These are phyloP conservation scores for Neurospora africana DNA, from an alignment of 495 filamentous ascomycete species.

Conservation along the genomic window DNA sequence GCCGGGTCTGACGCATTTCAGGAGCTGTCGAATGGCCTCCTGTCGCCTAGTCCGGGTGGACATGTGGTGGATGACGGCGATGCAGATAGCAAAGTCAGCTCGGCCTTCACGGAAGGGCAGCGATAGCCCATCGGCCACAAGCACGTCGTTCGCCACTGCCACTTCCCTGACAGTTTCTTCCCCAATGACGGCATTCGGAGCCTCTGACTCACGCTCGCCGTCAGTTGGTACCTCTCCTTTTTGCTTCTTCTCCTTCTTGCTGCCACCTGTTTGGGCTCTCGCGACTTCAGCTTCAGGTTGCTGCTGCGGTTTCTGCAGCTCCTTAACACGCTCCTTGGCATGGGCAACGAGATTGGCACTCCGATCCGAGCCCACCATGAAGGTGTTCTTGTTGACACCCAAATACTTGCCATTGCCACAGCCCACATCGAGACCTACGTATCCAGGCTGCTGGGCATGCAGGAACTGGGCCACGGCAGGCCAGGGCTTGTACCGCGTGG, in stretches of 20 bases:
- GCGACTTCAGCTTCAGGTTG: background rate
- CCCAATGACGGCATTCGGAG: background rate
- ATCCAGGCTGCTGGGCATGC: slow-evolving; percentile 49
- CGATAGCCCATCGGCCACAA: slow-evolving; percentile 62
- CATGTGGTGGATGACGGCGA: slow-evolving; percentile 91
- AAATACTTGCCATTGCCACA: slow-evolving; percentile 98
- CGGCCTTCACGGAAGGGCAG: slow-evolving; percentile 55
- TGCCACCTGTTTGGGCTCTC: background rate
- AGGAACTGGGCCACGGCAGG: slow-evolving; percentile 82
- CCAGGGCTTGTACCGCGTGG: slow-evolving; percentile 96
- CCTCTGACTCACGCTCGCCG: background rate
- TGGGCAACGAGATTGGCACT: slow-evolving; percentile 67
- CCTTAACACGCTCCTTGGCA: slow-evolving; percentile 53
- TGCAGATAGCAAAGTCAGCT: slow-evolving; percentile 91
- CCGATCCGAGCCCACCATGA: slow-evolving; percentile 82
- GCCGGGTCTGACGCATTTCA: slow-evolving; percentile 48
- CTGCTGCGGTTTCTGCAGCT: slow-evolving; percentile 18
- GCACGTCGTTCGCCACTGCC: slow-evolving; percentile 28
- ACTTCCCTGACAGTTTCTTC: slow-evolving; percentile 1
- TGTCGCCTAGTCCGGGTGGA: slow-evolving; percentile 69
- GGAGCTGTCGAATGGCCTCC: slow-evolving; percentile 59
- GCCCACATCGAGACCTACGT: slow-evolving; percentile 82
- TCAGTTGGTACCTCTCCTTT: background rate
- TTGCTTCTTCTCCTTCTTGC: slow-evolving; percentile 2
- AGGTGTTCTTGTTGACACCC: slow-evolving; percentile 63